phyloP scores from a whole-genome alignment of 345 rosid genomes.

The Hypericum androsaemum region DNA sequence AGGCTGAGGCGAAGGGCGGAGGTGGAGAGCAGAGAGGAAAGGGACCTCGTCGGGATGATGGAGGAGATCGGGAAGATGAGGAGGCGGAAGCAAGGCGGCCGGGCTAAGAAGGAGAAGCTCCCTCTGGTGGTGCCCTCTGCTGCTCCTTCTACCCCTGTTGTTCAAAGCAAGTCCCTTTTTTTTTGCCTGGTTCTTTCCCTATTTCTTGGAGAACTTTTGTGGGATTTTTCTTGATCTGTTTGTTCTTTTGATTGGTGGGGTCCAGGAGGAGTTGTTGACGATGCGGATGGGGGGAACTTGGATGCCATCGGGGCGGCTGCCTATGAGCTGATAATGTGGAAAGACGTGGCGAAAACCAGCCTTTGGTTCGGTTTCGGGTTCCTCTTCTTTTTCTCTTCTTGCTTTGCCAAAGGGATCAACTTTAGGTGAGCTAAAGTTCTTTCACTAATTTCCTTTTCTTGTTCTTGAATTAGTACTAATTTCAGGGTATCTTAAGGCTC shows the following conservation, averaged over 20 bases:
- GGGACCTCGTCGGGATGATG: conserved; percentile 27
- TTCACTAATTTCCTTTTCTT: conserved; percentile 3
- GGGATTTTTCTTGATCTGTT: conserved; percentile 2
- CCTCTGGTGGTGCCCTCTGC: conserved; percentile 32
- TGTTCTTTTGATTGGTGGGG: conserved; percentile 4
- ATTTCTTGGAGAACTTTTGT: background rate
- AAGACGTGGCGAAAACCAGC: conserved; percentile 69
- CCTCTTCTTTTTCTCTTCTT: conserved; percentile 68
- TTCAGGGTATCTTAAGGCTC: conserved; percentile 6
- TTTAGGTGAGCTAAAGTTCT: conserved; percentile 42
- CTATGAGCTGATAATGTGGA: conserved; percentile 69
- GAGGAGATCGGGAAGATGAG: conserved; percentile 47
- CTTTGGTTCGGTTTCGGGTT: conserved; percentile 90
- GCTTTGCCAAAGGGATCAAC: conserved; percentile 62
- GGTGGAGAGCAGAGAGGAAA: conserved; percentile 55
- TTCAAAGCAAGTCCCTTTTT: conserved; percentile 31
- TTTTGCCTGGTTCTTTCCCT: conserved; percentile 2
- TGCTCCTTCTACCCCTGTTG: conserved; percentile 33
- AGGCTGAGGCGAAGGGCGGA: conserved; percentile 58
- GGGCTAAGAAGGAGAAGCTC: conserved; percentile 68
- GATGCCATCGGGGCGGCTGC: conserved; percentile 43
- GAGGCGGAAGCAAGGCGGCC: conserved; percentile 42
- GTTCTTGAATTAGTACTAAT: background rate
- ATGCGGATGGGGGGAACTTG: conserved; percentile 39
- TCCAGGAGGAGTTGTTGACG: conserved; percentile 31